A percentile compares a stretch with the other conserved stretches of the same genome.
phyloP scores from a whole-genome alignment of 106 monocot species.

The Dendrobium catenatum region DNA sequence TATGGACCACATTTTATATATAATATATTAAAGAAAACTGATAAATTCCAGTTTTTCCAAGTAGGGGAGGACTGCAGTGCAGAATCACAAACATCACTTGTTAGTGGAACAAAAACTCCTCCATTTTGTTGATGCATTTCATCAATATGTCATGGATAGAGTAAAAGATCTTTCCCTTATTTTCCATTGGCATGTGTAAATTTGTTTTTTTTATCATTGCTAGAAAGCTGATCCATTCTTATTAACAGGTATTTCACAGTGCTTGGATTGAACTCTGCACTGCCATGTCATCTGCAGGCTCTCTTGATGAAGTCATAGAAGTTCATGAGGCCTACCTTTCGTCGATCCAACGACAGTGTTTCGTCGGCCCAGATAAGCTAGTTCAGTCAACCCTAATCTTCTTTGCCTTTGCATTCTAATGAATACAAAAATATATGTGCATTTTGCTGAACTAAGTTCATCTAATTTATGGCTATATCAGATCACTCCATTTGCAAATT shows the following conservation, averaged over 20 bases:
- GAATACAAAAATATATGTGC: too few species aligned
- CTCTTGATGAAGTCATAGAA: slow-evolving; percentile 93
- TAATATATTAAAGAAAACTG: neutral
- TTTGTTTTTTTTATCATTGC: neutral
- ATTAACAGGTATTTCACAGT: slow-evolving; percentile 76
- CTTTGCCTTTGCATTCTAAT: too few species aligned
- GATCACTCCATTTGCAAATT: too few species aligned
- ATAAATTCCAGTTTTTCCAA: slow-evolving; percentile 7
- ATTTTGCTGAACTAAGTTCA: too few species aligned
- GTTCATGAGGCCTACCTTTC: slow-evolving; percentile 84
- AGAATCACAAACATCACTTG: slow-evolving; percentile 68
- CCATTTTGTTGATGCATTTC: slow-evolving; percentile 97
- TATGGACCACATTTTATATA: too few species aligned
- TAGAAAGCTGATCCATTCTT: neutral
- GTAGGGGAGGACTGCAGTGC: slow-evolving; percentile 25
- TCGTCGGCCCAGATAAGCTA: slow-evolving; percentile 90
- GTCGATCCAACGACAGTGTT: slow-evolving; percentile 93
- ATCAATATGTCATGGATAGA: slow-evolving; percentile 97
- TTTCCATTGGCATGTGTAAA: neutral
- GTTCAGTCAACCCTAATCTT: slow-evolving; percentile 13
- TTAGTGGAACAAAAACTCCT: slow-evolving; percentile 84
- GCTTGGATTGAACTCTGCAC: slow-evolving; percentile 88
- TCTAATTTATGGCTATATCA: too few species aligned
- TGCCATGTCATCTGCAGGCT: slow-evolving; percentile 68
- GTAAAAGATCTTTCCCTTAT: slow-evolving; percentile 21